Evolutionary conservation across 2,329 filamentous ascomycete species (phyloP), one percentile per base, ranked within the genome.

Genomic region (Lachnellula suecica): DNA sequence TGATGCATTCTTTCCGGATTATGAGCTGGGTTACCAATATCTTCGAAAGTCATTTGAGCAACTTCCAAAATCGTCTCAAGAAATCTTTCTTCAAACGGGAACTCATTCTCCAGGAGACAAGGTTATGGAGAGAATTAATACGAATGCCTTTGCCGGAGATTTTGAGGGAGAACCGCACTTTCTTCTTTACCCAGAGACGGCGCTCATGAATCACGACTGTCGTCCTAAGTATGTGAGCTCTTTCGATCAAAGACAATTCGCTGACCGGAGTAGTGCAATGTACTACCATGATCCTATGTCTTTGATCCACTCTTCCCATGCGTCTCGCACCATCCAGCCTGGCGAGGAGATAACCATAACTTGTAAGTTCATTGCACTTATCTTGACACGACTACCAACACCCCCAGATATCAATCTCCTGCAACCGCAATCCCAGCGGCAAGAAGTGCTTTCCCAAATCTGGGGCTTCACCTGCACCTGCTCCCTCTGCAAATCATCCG

Each of bases 391-490:
- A 9, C 17, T 11, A 19, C 3, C 17, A 41, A 7, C 4, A 43
- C 56, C 27, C 22, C 7, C 49, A 61, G 61, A 59, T 22, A 58
- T 48, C 44, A 68, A 66, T 34, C 62, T 67, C n/a, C 59, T 73
- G 8, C 68, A 71, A 49, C 53, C 66, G 3, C 61, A 60, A 8
- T 44, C 57, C 4, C 60, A 62, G 25, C 63, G 72, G 5, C 66
- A 68, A 34, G 50, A 59, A 25, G 59, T 58, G 11, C 62, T 74
- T 1, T 51, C 61, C 3, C 58, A 62, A 11, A 62, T 63, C 42
- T 75, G 72, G 72, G 68, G 69, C 6, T 75, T 75, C 52, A 31
- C 56, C 5, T 75, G 72, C 57, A 61, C 63, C n/a, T 75, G 72
- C 51, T 53, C 59, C 0, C 61, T 68, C 10, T 74, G 72, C 59